Evolutionary conservation across 108 stramenopile species (phyloP).

Genomic region (Skeletonema potamos): DNA sequence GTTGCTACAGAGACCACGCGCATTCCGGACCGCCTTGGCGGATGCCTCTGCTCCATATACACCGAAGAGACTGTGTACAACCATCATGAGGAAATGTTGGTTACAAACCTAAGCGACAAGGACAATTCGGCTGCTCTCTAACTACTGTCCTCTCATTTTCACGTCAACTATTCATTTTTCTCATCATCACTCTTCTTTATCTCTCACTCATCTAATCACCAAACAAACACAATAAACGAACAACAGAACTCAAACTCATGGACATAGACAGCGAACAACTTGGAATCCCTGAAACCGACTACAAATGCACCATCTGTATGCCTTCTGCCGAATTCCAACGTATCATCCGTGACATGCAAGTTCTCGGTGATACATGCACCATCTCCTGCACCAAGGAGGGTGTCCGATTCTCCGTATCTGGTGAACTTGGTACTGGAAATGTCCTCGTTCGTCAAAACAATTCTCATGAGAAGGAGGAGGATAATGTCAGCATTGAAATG

Average conservation of each 20-base stretch:
- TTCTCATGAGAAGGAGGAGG: conserved; percentile 92
- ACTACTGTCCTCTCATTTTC: too few relatives aligned
- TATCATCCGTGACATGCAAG: conserved; percentile 96
- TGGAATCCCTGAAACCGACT: conserved; percentile 98
- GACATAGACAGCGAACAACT: conserved; percentile 98
- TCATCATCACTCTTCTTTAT: not conserved
- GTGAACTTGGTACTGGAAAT: conserved; percentile 96
- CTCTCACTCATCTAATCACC: not conserved
- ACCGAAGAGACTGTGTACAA: too few relatives aligned
- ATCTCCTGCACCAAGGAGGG: conserved; percentile 96
- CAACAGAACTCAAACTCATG: conserved; percentile 96
- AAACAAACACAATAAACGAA: not conserved
- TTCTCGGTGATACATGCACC: conserved; percentile 97
- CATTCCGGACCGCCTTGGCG: too few relatives aligned
- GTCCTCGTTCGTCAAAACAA: conserved; percentile 88
- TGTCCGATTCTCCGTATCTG: conserved; percentile 89
- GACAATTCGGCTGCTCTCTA: too few relatives aligned
- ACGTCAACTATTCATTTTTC: not conserved
- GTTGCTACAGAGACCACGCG: too few relatives aligned
- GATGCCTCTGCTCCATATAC: too few relatives aligned
- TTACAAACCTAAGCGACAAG: too few relatives aligned
- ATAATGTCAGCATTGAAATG: conserved; percentile 94
- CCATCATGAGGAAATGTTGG: too few relatives aligned
- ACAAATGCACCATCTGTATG: conserved; percentile 97
- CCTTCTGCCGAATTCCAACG: conserved; percentile 95